A percentile compares a stretch with the other conserved stretches of the same genome.
phyloP scores from a whole-genome alignment of 192 early-diverging fungal species.

The Piromyces sp. region DNA sequence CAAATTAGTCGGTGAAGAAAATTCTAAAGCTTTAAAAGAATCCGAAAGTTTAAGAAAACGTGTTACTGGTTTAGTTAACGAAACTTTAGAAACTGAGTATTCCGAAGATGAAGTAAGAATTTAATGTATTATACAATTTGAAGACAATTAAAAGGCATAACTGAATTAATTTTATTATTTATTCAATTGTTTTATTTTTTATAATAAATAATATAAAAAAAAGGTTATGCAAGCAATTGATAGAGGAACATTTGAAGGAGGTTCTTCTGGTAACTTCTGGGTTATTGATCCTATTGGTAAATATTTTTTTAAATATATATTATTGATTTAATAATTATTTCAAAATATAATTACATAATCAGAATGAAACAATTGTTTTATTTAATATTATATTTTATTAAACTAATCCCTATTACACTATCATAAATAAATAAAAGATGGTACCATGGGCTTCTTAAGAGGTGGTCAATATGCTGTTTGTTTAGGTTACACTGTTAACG shows the following conservation, averaged over 20 bases:
- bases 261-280: slow-evolving; percentile 47
- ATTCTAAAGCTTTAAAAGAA: slow-evolving; percentile 65
- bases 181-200: not conserved
- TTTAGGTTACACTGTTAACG: slow-evolving; percentile 76
- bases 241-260: slow-evolving; percentile 65
- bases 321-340: too few relatives aligned
- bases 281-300: slow-evolving; percentile 40
- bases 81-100: slow-evolving; percentile 31
- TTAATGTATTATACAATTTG: too few relatives aligned
- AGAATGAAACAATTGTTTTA: too few relatives aligned
- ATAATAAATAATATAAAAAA: not conserved
- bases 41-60: slow-evolving; percentile 53
- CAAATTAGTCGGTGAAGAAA: slow-evolving; percentile 91
- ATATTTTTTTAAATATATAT: not conserved
- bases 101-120: slow-evolving; percentile 52
- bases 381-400: too few relatives aligned
- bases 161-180: not conserved
- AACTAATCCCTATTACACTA: too few relatives aligned
- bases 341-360: too few relatives aligned
- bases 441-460: slow-evolving; percentile 96
- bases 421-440: slow-evolving; percentile 34
- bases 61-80: slow-evolving; percentile 67
- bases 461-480: slow-evolving; percentile 96
- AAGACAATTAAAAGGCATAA: too few relatives aligned
- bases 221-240: slow-evolving; percentile 80